Conservation (phyloP, 2,329 filamentous ascomycete species). For the Coniella vitis region DNA sequence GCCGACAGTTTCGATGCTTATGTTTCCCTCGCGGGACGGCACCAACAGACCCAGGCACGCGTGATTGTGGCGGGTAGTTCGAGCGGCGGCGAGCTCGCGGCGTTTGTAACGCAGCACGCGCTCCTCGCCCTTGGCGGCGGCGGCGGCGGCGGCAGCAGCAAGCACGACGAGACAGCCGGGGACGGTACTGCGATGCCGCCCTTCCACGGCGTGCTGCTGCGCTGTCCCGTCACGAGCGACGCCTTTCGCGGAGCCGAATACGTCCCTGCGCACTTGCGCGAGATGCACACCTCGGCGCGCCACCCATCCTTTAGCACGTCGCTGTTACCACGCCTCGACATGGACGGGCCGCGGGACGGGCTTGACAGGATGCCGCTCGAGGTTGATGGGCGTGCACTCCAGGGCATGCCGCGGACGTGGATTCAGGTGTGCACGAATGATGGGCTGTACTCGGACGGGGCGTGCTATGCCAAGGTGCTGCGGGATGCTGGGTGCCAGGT, state of each 20-base stretch:
- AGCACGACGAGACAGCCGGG: too few species aligned
- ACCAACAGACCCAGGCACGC: slow-evolving; percentile 3
- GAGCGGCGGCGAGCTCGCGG: slow-evolving; percentile 41
- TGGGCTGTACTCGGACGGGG: slow-evolving; percentile 43
- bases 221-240: slow-evolving; percentile 42
- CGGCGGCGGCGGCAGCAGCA: too few species aligned
- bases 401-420: slow-evolving; percentile 34
- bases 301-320: slow-evolving; percentile 30
- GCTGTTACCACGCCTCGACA: slow-evolving; percentile 26
- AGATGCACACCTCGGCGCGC: slow-evolving; percentile 33
- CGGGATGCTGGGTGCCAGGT: slow-evolving; percentile 33
- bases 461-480: slow-evolving; percentile 41
- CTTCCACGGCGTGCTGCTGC: slow-evolving; percentile 34
- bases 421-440: slow-evolving; percentile 46
- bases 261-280: slow-evolving; percentile 29
- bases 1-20: slow-evolving; percentile 36
- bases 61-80: slow-evolving; percentile 38
- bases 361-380: slow-evolving; percentile 37
- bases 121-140: slow-evolving; percentile 15
- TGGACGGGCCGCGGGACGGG: slow-evolving; percentile 32
- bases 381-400: slow-evolving; percentile 23
- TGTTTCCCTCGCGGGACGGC: slow-evolving; percentile 15
- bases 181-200: too few species aligned
- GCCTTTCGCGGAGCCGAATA: slow-evolving; percentile 29
- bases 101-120: slow-evolving; percentile 33